Base-by-base conservation (phyloP, 2,329 filamentous ascomycete genomes). In the Neurospora crassa region DNA sequence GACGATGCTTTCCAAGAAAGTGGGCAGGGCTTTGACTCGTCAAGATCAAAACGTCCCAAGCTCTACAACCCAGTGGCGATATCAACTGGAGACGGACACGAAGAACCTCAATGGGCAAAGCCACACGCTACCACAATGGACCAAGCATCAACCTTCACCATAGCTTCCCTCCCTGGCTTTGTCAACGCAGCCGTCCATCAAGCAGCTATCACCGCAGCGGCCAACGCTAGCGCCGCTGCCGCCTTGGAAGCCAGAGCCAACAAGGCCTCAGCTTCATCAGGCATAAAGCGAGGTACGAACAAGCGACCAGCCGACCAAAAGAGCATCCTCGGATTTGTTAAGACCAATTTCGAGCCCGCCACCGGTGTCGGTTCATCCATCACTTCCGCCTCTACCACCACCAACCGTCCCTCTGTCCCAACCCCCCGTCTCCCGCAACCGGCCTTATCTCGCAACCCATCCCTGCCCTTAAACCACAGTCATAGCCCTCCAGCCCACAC, bases 51-150 rank as follows among this genome's bases (percentile, higher is more conserved):
- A 72, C 75, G 79, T 14, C 77, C 73, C 14, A 76, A 76, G 43
- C 72, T 78, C 29, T 69, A 76, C 72, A 75, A 74, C 70, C 71
- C 77, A 79, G 79, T 74, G 75, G 78, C 73, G 72, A 63, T 63
- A 63, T 18, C 53, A 16, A 63, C 53, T 1, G 77, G 67, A 69
- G 69, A 78, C 72, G 69, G 76, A 68, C 69, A 67, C 16, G 78
- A 81, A 75, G 74, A 82, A 71, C 76, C 76, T 40, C 63, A 74
- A 6, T 83, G 83, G 82, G 75, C 81, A 69, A 81, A 82, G 8
- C 82, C 82, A 68, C 87, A 88, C 71, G 76, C 81, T 5, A 91
- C 89, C 5, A 91, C 89, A 0, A 91, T 91, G 88, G 86, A 88
- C 67, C 82, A 84, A 70, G 80, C 85, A 0, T 80, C 84, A 0